phyloP scores from a whole-genome alignment of 2,329 filamentous ascomycete genomes.

The Fusarium chuoi region DNA sequence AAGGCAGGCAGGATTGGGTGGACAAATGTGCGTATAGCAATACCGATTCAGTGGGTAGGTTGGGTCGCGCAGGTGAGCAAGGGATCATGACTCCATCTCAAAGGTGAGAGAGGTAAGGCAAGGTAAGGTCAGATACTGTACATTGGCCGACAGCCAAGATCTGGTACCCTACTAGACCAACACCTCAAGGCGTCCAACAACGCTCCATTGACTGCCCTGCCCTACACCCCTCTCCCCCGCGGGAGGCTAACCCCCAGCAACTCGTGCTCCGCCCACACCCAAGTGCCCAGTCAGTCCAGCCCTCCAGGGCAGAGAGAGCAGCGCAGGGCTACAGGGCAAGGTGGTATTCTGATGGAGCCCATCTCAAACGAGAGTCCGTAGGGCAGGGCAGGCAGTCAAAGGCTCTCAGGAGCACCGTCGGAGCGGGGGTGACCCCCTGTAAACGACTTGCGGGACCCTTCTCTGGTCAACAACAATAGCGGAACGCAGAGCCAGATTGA shows the following conservation, averaged over 20 bases:
- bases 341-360: conserved; percentile 12
- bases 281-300: conserved; percentile 4
- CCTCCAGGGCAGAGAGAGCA: conserved; percentile 30
- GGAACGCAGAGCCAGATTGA: conserved; percentile 15
- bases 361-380: conserved; percentile 10
- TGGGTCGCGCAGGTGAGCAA: conserved; percentile 13
- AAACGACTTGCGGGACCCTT: not conserved
- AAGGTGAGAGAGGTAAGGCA: conserved; percentile 7
- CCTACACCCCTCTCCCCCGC: conserved; percentile 34
- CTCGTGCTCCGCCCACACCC: not conserved
- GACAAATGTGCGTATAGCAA: not conserved
- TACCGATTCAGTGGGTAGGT: conserved; percentile 12
- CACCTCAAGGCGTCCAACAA: not conserved
- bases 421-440: conserved; percentile 20
- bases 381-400: conserved; percentile 24
- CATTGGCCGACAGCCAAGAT: conserved; percentile 14
- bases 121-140: conserved; percentile 16
- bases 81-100: not conserved
- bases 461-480: not conserved
- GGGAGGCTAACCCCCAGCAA: conserved; percentile 2
- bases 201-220: conserved; percentile 5
- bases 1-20: not conserved
- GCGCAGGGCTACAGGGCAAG: conserved; percentile 28
- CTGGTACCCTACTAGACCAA: conserved; percentile 8
- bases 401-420: conserved; percentile 10